A percentile compares a stretch with the other conserved stretches of the same genome.
Conservation (phyloP, 2,329 filamentous ascomycete genomes). For the Talaromyces amestolkiae region DNA sequence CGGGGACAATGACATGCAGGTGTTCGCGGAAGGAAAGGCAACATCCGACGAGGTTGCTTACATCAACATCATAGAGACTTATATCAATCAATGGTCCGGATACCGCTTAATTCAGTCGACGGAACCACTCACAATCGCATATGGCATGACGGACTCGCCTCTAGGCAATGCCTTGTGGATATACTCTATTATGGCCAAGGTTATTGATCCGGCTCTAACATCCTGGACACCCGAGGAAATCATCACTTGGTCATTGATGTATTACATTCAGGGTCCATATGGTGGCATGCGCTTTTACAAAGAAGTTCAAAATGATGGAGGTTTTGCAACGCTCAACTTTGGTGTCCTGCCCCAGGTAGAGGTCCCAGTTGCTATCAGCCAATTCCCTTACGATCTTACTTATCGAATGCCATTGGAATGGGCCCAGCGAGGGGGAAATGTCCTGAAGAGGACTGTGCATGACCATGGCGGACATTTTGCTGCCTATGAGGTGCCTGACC, state of each 20-base stretch:
- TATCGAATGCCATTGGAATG: slow-evolving; percentile 10
- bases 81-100: slow-evolving; percentile 4
- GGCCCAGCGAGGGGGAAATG: slow-evolving; percentile 6
- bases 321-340: slow-evolving; percentile 4
- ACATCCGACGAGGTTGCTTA: slow-evolving; percentile 5
- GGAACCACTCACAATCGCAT: slow-evolving; percentile 9
- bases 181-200: slow-evolving; percentile 2
- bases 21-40: slow-evolving; percentile 2
- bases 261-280: slow-evolving; percentile 10
- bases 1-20: background rate
- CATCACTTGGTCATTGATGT: slow-evolving; percentile 11
- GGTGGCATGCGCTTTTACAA: slow-evolving; percentile 12
- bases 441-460: slow-evolving; percentile 9
- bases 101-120: slow-evolving; percentile 8
- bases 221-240: slow-evolving; percentile 9
- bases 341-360: slow-evolving; percentile 5
- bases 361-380: slow-evolving; percentile 3
- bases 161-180: slow-evolving; percentile 9
- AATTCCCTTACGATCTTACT: slow-evolving; percentile 8
- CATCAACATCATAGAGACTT: slow-evolving; percentile 6
- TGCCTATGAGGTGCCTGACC: slow-evolving; percentile 8
- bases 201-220: background rate
- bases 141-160: slow-evolving; percentile 7
- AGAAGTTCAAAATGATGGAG: slow-evolving; percentile 7
- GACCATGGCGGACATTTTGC: background rate